Conservation (phyloP, 2,329 filamentous ascomycete genomes). For the Ophiostoma tasmaniense region DNA sequence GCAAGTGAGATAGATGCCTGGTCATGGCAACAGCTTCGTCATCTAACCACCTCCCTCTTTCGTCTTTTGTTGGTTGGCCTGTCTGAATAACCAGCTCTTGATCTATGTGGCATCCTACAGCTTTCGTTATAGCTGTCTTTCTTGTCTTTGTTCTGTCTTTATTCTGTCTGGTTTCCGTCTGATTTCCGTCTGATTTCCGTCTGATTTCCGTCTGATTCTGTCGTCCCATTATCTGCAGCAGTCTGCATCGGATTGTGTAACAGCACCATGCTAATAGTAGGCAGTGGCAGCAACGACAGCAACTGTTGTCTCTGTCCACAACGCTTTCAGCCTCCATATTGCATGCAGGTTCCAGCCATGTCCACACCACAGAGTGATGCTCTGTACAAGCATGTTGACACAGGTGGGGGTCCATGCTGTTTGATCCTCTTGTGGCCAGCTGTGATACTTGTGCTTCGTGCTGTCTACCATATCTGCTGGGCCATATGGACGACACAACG, state of each 20-base stretch:
- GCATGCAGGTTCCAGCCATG: background rate
- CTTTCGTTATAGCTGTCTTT: background rate
- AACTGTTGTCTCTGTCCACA: background rate
- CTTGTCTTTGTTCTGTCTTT: too few species aligned
- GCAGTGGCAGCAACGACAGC: background rate
- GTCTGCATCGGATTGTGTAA: background rate
- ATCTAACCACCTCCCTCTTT: background rate
- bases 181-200: too few species aligned
- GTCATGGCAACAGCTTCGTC: background rate
- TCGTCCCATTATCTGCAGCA: background rate
- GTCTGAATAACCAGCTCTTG: background rate
- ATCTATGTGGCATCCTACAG: background rate
- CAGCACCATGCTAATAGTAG: background rate
- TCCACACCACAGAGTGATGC: background rate
- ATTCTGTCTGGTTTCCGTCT: too few species aligned
- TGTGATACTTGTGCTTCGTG: background rate
- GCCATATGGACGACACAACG: too few species aligned
- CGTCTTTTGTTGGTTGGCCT: background rate
- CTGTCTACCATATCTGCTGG: too few species aligned
- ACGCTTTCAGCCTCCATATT: constrained; percentile 2
- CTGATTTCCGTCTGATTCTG: too few species aligned
- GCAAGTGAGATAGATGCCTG: background rate
- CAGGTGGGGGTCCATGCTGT: background rate
- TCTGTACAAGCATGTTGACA: background rate
- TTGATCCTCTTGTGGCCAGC: background rate